Conservation (phyloP, 2,329 filamentous ascomycete genomes). For the Coniella vitis region DNA sequence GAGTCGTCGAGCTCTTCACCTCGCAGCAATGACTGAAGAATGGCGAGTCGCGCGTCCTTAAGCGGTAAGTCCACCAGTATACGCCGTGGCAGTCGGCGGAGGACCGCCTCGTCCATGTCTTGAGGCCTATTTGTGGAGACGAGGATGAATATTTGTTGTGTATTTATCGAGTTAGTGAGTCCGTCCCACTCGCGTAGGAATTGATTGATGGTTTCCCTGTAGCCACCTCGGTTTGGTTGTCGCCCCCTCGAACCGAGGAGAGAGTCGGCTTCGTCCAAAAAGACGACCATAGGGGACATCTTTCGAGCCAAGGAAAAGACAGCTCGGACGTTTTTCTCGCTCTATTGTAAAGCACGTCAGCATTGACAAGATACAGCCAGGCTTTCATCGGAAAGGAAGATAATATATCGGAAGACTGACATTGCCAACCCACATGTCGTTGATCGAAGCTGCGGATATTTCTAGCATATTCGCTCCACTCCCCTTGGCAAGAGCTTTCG, state of each 20-base stretch:
- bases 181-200: constrained; percentile 97
- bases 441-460: constrained; percentile 82
- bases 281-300: constrained; percentile 84
- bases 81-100: constrained; percentile 67
- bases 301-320: constrained; percentile 90
- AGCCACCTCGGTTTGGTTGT: constrained; percentile 58
- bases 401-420: constrained; percentile 24
- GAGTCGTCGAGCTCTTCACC: constrained; percentile 56
- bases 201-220: constrained; percentile 91
- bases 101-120: constrained; percentile 82
- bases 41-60: constrained; percentile 49
- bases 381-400: background rate
- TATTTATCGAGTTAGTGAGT: constrained; percentile 53
- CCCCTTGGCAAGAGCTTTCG: constrained; percentile 63
- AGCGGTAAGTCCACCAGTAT: constrained; percentile 68
- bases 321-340: constrained; percentile 91
- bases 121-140: constrained; percentile 94
- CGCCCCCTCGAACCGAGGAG: constrained; percentile 74
- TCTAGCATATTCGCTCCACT: constrained; percentile 71
- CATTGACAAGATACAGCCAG: background rate
- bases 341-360: background rate
- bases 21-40: constrained; percentile 63
- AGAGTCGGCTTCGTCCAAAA: constrained; percentile 94
- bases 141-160: constrained; percentile 86
- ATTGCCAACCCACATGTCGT: constrained; percentile 94